Conservation (phyloP, 2,329 filamentous ascomycete species). For the Pochonia chlamydosporia region DNA sequence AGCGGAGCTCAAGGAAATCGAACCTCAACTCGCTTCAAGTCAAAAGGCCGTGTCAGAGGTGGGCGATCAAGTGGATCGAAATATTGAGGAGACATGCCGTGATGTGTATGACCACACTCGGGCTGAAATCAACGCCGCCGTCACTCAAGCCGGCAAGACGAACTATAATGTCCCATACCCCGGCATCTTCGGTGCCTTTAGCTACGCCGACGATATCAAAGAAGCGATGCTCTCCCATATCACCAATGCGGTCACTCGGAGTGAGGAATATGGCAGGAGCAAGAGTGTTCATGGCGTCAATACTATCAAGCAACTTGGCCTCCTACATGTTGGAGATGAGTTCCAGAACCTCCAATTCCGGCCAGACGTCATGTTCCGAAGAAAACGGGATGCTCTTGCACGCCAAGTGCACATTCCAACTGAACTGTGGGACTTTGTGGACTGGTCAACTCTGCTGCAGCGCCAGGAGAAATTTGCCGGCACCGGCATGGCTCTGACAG, state of each 20-base stretch:
- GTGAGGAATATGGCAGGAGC: slow-evolving; percentile 78
- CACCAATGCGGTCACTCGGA: slow-evolving; percentile 67
- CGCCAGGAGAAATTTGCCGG: slow-evolving; percentile 91
- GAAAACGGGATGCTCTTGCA: slow-evolving; percentile 73
- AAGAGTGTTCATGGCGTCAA: slow-evolving; percentile 78
- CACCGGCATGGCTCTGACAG: slow-evolving; percentile 88
- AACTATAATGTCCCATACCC: slow-evolving; percentile 82
- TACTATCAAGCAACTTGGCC: slow-evolving; percentile 79
- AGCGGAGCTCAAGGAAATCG: slow-evolving; percentile 72
- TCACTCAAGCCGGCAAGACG: slow-evolving; percentile 67
- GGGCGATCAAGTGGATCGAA: slow-evolving; percentile 71
- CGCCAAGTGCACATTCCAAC: slow-evolving; percentile 83
- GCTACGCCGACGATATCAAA: slow-evolving; percentile 91
- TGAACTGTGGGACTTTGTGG: slow-evolving; percentile 90
- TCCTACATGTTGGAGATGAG: slow-evolving; percentile 82
- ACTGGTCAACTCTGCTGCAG: slow-evolving; percentile 75
- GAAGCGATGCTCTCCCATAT: slow-evolving; percentile 88
- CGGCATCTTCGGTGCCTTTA: slow-evolving; percentile 76
- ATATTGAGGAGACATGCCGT: slow-evolving; percentile 78
- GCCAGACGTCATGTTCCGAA: slow-evolving; percentile 89
- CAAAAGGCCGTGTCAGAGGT: slow-evolving; percentile 75
- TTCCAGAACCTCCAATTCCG: slow-evolving; percentile 84
- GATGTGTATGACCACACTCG: slow-evolving; percentile 83
- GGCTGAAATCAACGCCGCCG: slow-evolving; percentile 66
- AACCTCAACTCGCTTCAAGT: slow-evolving; percentile 79